Base-by-base conservation (phyloP, 805 yeast species). In the Lipomyces kockii region DNA sequence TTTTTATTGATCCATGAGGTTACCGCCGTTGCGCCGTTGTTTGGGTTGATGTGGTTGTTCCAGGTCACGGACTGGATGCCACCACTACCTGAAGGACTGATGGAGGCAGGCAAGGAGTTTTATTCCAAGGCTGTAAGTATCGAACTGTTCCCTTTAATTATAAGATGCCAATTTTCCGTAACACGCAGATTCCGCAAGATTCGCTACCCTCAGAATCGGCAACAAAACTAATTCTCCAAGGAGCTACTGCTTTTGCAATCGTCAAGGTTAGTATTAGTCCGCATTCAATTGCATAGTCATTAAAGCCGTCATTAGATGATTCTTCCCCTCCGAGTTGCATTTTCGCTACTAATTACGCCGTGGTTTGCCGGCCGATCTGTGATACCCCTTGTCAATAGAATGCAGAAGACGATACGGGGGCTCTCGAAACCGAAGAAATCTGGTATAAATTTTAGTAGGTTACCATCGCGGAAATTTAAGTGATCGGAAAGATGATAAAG, bases 1-100 rank as follows among this genome's bases (percentile, higher is more conserved):
- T 90, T 90, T 72, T 71, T 90, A 5, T 75, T 90, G 3, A 80
- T 90, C 14, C 97, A 90, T 74, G 97, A 90, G 74, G 70, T 90
- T 54, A 83, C 93, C 0, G 97, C 97, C 2, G 82, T 90, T 2
- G 83, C 84, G 35, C 96, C 96, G 0, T 79, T 90, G 60, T 79
- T 89, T 52, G 87, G 87, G 0, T 72, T 89, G 2, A 89, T 94
- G 92, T 89, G 86, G 73, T 70, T 81, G 0, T 82, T 90, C 69
- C 89, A 89, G 77, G 82, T 84, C 67, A 80, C 83, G 53, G 85
- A 85, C 63, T 78, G 83, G 60, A 75, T 85, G 9, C 89, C 90
- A 1, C 71, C 83, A 8, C 17, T 72, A 25, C 89, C 91, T 0
- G 81, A 84, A 2, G 84, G 86, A 86, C 82, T 89, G 17, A 75